phyloP scores from a whole-genome alignment of 163 green algal species.

The Smithsoniella earleae region DNA sequence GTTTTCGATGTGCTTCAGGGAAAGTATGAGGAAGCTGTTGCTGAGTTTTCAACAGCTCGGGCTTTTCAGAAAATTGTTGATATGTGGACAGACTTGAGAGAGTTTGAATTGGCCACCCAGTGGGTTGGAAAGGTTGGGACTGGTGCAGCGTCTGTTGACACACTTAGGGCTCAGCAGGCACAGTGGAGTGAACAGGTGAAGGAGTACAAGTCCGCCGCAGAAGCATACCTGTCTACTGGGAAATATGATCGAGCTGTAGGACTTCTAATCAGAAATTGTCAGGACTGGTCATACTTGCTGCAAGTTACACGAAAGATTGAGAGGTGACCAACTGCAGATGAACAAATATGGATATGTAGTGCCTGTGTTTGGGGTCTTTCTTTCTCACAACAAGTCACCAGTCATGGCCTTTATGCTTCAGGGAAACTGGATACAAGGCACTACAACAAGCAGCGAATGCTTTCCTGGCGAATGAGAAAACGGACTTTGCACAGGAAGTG shows the following conservation, averaged over 20 bases:
- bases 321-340: too few relatives aligned
- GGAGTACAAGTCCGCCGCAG: constrained; percentile 45
- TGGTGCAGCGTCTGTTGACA: neutral
- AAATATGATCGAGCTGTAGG: constrained; percentile 58
- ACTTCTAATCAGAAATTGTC: constrained; percentile 51
- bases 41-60: constrained; percentile 31
- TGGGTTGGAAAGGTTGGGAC: constrained; percentile 55
- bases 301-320: constrained; percentile 50
- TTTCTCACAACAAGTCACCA: too few relatives aligned
- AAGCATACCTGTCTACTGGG: neutral
- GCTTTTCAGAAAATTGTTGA: constrained; percentile 54
- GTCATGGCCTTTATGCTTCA: too few relatives aligned
- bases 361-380: too few relatives aligned
- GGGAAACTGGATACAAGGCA: neutral
- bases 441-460: constrained; percentile 23
- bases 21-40: constrained; percentile 59
- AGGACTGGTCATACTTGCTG: constrained; percentile 45
- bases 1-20: too few relatives aligned
- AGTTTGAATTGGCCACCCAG: constrained; percentile 69
- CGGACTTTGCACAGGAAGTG: constrained; percentile 40
- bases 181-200: constrained; percentile 71
- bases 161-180: constrained; percentile 46
- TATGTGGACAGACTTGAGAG: constrained; percentile 71
- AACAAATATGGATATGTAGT: too few relatives aligned
- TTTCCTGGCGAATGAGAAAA: neutral